Percentiles rank a stretch among this genome's conserved stretches.
Conservation (phyloP, 2,329 filamentous ascomycete species). For the Scortechinia acanthostroma region DNA sequence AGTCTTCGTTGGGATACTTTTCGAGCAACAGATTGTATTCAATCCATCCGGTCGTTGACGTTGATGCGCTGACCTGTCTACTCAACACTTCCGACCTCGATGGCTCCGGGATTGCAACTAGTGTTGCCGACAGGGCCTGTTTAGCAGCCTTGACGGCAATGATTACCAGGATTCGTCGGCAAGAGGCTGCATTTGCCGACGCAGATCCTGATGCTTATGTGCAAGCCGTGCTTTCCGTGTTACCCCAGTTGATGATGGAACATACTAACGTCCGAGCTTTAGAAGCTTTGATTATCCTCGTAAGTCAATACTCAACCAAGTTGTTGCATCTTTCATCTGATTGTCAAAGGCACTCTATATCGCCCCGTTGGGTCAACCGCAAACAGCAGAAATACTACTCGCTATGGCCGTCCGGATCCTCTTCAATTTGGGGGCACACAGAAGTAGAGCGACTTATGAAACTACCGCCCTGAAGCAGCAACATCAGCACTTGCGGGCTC, state of each 20-base stretch:
- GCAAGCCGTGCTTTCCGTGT: neutral
- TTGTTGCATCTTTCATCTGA: no score
- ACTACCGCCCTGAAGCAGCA: neutral
- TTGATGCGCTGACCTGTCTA: neutral
- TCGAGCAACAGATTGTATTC: neutral
- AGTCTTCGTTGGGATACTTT: neutral
- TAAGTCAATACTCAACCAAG: constrained; percentile 1
- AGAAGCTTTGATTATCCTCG: neutral
- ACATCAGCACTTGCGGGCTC: neutral
- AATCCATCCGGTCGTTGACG: neutral
- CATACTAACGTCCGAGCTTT: neutral
- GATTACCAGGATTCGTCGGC: neutral
- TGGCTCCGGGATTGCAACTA: neutral
- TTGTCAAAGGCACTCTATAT: neutral
- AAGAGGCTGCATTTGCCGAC: neutral
- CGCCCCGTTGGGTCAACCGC: neutral
- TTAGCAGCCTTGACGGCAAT: neutral
- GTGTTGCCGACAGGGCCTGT: neutral
- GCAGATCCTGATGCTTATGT: neutral
- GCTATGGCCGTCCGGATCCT: neutral
- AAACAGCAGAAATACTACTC: neutral
- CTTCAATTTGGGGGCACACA: neutral
- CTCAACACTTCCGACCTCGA: neutral
- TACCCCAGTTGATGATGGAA: neutral
- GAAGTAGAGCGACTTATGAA: neutral